Evolutionary conservation across 768 basidiomycete genomes (phyloP).

Genomic region (Tulasnella sp.): DNA sequence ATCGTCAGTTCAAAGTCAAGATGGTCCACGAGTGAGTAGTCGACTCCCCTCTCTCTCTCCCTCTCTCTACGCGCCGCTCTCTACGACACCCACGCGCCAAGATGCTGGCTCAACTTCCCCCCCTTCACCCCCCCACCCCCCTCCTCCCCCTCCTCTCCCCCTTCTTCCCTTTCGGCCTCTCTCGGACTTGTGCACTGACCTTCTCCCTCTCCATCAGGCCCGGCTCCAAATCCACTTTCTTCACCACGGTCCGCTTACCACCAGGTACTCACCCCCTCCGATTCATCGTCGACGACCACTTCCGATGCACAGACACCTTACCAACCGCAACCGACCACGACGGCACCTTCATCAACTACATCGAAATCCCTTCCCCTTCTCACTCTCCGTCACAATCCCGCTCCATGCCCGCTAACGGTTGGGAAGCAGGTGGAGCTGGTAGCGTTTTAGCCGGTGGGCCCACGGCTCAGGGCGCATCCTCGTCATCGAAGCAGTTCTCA

Average conservation of each 20-base stretch:
- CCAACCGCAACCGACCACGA: constrained; percentile 33
- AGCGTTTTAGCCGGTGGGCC: constrained; percentile 18
- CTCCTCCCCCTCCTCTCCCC: not conserved
- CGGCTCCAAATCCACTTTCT: constrained; percentile 28
- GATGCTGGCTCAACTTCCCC: constrained; percentile 14
- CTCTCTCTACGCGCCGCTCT: not conserved
- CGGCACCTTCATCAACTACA: constrained; percentile 33
- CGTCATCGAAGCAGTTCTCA: constrained; percentile 29
- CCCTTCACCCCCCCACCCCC: not conserved
- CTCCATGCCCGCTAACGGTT: constrained; percentile 16
- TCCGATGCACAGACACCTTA: constrained; percentile 31
- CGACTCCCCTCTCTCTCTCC: not conserved
- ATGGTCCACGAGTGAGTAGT: constrained; percentile 30
- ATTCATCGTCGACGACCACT: constrained; percentile 33
- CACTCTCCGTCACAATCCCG: constrained; percentile 15
- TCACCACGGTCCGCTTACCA: constrained; percentile 30
- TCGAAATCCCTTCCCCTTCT: constrained; percentile 29
- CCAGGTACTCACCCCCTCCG: constrained; percentile 32
- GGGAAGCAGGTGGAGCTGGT: constrained; percentile 15
- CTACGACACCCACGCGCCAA: not conserved
- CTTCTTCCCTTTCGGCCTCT: not conserved
- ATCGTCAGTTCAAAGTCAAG: constrained; percentile 29
- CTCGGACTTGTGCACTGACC: constrained; percentile 5
- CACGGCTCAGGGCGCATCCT: not conserved
- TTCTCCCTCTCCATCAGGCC: constrained; percentile 2